phyloP scores from a whole-genome alignment of 2,329 filamentous ascomycete genomes.

The Nigrograna mackinnonii region DNA sequence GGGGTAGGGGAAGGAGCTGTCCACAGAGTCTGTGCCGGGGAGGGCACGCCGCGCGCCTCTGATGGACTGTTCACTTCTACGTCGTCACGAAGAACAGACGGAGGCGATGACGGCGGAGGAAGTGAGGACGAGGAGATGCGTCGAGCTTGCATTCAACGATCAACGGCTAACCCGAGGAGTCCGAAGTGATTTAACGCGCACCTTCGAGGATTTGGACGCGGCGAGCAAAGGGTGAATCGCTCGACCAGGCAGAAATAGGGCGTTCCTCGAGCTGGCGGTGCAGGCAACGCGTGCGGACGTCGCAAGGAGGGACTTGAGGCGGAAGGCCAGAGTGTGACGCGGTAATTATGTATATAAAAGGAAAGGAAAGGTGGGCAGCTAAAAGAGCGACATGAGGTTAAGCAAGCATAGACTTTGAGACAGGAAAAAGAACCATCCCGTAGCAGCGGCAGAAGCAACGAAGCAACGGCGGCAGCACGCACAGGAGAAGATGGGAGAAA shows the following conservation, averaged over 20 bases:
- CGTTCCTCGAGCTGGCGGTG: constrained; percentile 10
- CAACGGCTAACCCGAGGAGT: constrained; percentile 15
- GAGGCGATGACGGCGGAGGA: constrained; percentile 38
- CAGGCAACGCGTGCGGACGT: constrained; percentile 22
- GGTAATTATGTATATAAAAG: constrained; percentile 37
- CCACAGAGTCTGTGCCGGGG: constrained; percentile 41
- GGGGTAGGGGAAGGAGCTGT: constrained; percentile 43
- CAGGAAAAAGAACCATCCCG: constrained; percentile 37
- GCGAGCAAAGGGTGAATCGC: constrained; percentile 12
- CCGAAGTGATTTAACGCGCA: constrained; percentile 23
- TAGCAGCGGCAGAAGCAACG: constrained; percentile 26
- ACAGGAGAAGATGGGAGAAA: constrained; percentile 13
- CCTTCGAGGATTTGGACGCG: constrained; percentile 21
- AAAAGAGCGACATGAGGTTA: constrained; percentile 43
- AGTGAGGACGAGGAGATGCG: constrained; percentile 34
- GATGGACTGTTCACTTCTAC: constrained; percentile 25
- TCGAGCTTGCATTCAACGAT: constrained; percentile 46
- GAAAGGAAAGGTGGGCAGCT: constrained; percentile 33
- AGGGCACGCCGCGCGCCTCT: constrained; percentile 29
- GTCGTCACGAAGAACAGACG: constrained; percentile 27
- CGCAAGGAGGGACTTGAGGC: constrained; percentile 15
- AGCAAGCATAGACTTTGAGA: constrained; percentile 29
- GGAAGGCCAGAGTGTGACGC: constrained; percentile 24
- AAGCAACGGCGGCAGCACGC: constrained; percentile 6
- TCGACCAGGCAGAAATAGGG: constrained; percentile 10